These are phyloP conservation scores for Ophiostoma montium DNA, from an alignment of 2,329 filamentous ascomycete genomes.

Conservation along the genomic window DNA sequence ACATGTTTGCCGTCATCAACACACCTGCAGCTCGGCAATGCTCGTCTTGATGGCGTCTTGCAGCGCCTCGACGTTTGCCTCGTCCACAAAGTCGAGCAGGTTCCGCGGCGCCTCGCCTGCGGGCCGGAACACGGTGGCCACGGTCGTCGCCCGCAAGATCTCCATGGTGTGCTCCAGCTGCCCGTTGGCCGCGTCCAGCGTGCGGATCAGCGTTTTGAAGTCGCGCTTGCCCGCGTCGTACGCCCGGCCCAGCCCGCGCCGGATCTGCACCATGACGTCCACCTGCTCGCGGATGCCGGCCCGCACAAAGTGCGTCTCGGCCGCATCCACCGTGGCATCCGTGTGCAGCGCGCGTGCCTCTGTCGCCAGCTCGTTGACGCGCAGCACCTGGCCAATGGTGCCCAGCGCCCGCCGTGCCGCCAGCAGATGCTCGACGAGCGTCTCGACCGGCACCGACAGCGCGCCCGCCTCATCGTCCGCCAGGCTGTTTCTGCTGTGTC, in stretches of 20 bases:
- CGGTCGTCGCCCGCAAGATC: slow-evolving; percentile 46
- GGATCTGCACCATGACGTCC: slow-evolving; percentile 35
- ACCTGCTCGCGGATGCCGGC: slow-evolving; percentile 45
- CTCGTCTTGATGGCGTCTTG: slow-evolving; percentile 53
- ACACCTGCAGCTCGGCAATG: slow-evolving; percentile 51
- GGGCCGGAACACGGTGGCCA: slow-evolving; percentile 50
- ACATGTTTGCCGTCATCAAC: background rate
- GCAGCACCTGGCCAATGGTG: slow-evolving; percentile 68
- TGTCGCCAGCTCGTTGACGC: slow-evolving; percentile 75
- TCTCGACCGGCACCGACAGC: slow-evolving; percentile 45
- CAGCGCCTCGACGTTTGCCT: slow-evolving; percentile 51
- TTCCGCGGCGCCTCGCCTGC: slow-evolving; percentile 43
- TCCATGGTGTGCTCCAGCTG: slow-evolving; percentile 53
- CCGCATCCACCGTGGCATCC: slow-evolving; percentile 59
- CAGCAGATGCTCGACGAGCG: slow-evolving; percentile 70
- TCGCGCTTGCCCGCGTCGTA: slow-evolving; percentile 45
- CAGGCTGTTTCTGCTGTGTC: background rate
- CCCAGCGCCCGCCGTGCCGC: slow-evolving; percentile 77
- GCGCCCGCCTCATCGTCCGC: slow-evolving; percentile 19
- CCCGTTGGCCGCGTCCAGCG: slow-evolving; percentile 52
- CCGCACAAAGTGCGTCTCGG: slow-evolving; percentile 54
- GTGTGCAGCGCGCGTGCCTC: slow-evolving; percentile 62
- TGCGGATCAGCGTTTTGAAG: slow-evolving; percentile 46
- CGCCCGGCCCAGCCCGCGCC: slow-evolving; percentile 36
- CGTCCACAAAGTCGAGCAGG: slow-evolving; percentile 65